A percentile compares a stretch with the other conserved stretches of the same genome.
These are phyloP conservation scores for Beauveria australis DNA, from an alignment of 2,329 filamentous ascomycete species.

Conservation along the genomic window DNA sequence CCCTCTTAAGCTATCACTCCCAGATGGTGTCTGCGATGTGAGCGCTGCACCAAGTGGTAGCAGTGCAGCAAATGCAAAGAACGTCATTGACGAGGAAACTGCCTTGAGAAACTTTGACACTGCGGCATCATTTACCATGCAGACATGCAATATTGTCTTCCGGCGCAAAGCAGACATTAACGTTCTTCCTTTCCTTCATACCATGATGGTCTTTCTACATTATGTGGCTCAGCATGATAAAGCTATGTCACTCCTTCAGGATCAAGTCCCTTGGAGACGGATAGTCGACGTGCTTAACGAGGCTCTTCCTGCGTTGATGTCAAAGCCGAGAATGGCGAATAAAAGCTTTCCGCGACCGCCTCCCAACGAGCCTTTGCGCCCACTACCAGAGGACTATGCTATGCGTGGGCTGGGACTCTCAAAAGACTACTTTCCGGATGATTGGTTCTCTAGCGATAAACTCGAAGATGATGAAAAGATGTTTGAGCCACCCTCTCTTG, in stretches of 20 bases:
- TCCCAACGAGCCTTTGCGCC: constrained; percentile 36
- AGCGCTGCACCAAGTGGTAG: background rate
- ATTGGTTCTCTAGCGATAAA: constrained; percentile 50
- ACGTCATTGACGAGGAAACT: background rate
- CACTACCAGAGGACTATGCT: constrained; percentile 61
- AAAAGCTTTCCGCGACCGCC: constrained; percentile 39
- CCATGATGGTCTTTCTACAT: constrained; percentile 50
- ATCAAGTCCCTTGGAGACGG: constrained; percentile 43
- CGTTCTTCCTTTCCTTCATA: constrained; percentile 54
- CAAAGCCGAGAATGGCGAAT: constrained; percentile 29
- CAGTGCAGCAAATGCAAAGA: background rate
- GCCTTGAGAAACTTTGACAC: constrained; percentile 22
- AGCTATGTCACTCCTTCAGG: constrained; percentile 36
- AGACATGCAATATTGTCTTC: constrained; percentile 40
- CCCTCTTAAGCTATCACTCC: constrained; percentile 26
- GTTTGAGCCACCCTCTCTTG: constrained; percentile 53
- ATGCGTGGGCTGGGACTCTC: constrained; percentile 56
- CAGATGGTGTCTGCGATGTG: constrained; percentile 13
- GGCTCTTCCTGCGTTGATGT: constrained; percentile 19
- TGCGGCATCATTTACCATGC: constrained; percentile 33
- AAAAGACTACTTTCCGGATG: constrained; percentile 46
- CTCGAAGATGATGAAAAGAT: constrained; percentile 61
- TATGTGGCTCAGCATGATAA: constrained; percentile 33
- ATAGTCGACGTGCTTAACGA: constrained; percentile 32
- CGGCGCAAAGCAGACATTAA: constrained; percentile 47